Conservation (phyloP, 441 rosid genomes). For the Erodium texanum region DNA sequence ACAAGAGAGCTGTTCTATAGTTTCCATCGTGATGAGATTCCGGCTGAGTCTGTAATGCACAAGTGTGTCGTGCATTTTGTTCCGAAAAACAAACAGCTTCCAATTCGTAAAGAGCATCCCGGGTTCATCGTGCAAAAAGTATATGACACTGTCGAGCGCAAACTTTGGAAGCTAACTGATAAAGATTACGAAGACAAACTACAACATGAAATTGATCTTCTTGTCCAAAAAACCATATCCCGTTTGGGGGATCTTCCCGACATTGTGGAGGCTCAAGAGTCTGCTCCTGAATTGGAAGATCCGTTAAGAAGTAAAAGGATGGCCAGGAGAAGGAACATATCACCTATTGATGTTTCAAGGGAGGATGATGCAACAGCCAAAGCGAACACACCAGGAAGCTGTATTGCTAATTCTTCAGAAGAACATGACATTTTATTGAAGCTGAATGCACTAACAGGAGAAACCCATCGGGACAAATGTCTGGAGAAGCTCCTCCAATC, state of each 20-base stretch:
- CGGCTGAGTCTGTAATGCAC: constrained; percentile 94
- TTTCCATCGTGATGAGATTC: constrained; percentile 86
- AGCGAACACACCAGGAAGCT: constrained; percentile 74
- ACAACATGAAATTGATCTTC: constrained; percentile 90
- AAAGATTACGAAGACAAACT: constrained; percentile 82
- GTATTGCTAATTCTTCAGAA: constrained; percentile 45
- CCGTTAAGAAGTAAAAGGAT: constrained; percentile 44
- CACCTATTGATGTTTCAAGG: constrained; percentile 73
- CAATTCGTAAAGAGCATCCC: constrained; percentile 68
- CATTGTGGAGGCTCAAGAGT: constrained; percentile 43
- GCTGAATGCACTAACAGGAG: constrained; percentile 61
- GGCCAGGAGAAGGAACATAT: constrained; percentile 40
- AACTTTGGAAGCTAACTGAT: constrained; percentile 81
- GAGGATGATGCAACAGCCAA: constrained; percentile 47
- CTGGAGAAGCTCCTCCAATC: constrained; percentile 78
- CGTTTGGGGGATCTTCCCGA: constrained; percentile 78
- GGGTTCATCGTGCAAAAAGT: constrained; percentile 92
- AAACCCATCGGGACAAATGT: constrained; percentile 76
- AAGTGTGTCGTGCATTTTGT: constrained; percentile 83
- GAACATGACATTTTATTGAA: constrained; percentile 43
- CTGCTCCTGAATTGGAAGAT: constrained; percentile 45
- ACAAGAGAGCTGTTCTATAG: constrained; percentile 79
- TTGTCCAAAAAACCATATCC: constrained; percentile 65
- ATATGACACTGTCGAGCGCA: constrained; percentile 72
- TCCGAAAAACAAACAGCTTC: constrained; percentile 75